A percentile compares a stretch with the other conserved stretches of the same genome.
These are phyloP conservation scores for Cryptosporidium meleagridis DNA, from an alignment of 169 alveolate species.

Conservation along the genomic window DNA sequence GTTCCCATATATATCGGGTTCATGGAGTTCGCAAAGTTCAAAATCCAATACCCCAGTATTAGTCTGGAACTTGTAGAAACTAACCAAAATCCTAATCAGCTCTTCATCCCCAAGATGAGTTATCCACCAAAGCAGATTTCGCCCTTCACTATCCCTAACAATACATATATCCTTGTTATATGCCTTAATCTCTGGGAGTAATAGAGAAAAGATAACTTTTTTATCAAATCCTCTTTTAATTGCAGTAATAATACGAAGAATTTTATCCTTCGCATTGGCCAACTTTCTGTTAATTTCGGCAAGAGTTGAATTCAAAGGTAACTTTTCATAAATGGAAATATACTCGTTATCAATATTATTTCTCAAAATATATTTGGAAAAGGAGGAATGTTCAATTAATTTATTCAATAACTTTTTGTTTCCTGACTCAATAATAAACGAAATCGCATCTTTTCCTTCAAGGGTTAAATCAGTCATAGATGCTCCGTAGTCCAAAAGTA, in stretches of 20 bases:
- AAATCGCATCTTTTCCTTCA: constrained; percentile 63
- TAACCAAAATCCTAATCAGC: background rate
- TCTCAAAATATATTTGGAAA: constrained; percentile 12
- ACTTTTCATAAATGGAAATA: background rate
- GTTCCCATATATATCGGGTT: constrained; percentile 67
- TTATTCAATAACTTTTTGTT: background rate
- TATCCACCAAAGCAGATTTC: constrained; percentile 62
- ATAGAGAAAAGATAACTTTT: constrained; percentile 25
- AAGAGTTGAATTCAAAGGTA: constrained; percentile 14
- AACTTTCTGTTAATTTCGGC: constrained; percentile 13
- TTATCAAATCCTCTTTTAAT: constrained; percentile 24
- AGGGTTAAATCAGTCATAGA: constrained; percentile 55
- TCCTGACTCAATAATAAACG: constrained; percentile 53
- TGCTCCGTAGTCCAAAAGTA: constrained; percentile 43
- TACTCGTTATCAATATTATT: constrained; percentile 40
- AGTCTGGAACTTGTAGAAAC: constrained; percentile 49
- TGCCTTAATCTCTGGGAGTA: constrained; percentile 24
- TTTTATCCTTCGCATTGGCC: constrained; percentile 41
- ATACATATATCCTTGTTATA: constrained; percentile 46
- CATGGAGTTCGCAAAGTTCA: constrained; percentile 46
- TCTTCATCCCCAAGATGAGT: constrained; percentile 48
- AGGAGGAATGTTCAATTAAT: constrained; percentile 25
- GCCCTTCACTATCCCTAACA: constrained; percentile 42
- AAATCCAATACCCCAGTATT: constrained; percentile 35
- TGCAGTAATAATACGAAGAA: constrained; percentile 59